These are phyloP conservation scores for Striga asiatica DNA, from an alignment of 257 asterid genomes.

Conservation along the genomic window DNA sequence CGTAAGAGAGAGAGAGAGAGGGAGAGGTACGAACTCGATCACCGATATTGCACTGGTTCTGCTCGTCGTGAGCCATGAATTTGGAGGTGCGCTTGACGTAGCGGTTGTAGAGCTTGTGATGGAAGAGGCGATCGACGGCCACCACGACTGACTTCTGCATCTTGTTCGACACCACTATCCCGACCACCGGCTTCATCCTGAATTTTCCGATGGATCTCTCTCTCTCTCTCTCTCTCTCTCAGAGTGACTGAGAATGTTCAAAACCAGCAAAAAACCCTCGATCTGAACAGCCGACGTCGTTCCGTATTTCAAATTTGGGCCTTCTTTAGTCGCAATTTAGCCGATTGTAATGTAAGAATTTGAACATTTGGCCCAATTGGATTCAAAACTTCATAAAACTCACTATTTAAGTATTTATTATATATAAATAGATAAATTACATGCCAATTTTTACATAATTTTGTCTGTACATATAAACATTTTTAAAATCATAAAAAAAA, in stretches of 20 bases:
- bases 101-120: conserved; percentile 64
- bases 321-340: background rate
- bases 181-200: conserved; percentile 67
- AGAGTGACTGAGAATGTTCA: background rate
- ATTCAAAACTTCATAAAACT: no score
- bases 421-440: no score
- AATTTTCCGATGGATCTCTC: background rate
- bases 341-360: no score
- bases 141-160: conserved; percentile 87
- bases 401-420: no score
- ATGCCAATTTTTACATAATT: no score
- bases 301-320: background rate
- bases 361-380: background rate
- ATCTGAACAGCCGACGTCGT: conserved; percentile 3
- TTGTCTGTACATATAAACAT: no score
- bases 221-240: background rate
- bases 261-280: conserved; percentile 12
- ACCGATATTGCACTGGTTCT: conserved; percentile 50
- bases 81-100: conserved; percentile 74
- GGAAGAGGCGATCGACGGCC: conserved; percentile 71
- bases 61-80: conserved; percentile 80
- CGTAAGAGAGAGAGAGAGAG: no score
- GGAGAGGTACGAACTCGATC: conserved; percentile 36
- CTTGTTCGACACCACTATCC: conserved; percentile 62
- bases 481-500: no score